A percentile compares a stretch with the other conserved stretches of the same genome.
Conservation (phyloP, 225 moss, liverwort and hornwort genomes). For the Marchantia polymorpha region DNA sequence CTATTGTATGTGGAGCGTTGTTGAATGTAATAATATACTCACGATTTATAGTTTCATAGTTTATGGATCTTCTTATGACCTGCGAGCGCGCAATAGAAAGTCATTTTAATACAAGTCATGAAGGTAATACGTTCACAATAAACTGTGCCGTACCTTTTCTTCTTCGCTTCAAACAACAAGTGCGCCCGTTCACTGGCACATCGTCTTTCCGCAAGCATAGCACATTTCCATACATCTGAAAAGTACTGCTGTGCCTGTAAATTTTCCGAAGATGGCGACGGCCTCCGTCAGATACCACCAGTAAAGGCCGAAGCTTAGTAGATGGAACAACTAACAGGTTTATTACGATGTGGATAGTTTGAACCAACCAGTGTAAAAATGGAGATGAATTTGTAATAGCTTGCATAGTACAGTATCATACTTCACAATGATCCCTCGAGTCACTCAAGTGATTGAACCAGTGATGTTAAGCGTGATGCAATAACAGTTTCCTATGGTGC, state of each 20-base stretch:
- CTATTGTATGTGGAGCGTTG: background rate
- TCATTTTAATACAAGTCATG: background rate
- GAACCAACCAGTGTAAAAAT: no score
- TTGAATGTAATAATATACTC: no score
- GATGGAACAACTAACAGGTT: no score
- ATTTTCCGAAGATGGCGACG: background rate
- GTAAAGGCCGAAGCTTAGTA: no score
- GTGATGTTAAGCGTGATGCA: no score
- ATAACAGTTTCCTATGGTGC: no score
- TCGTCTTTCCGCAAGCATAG: conserved; percentile 45
- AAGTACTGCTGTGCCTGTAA: conserved; percentile 38
- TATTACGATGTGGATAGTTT: no score
- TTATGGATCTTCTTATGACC: background rate
- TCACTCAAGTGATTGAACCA: no score
- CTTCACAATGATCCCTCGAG: no score
- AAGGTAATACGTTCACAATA: background rate
- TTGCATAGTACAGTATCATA: no score
- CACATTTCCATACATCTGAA: conserved; percentile 45
- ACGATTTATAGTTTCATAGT: no score
- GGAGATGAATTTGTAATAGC: no score
- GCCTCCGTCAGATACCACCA: background rate
- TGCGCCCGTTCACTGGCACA: conserved; percentile 37
- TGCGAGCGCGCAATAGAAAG: background rate
- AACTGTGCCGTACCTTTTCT: conserved; percentile 28
- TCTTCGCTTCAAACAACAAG: conserved; percentile 18